Conservation (phyloP, 345 rosid genomes). For the Populus nigra region DNA sequence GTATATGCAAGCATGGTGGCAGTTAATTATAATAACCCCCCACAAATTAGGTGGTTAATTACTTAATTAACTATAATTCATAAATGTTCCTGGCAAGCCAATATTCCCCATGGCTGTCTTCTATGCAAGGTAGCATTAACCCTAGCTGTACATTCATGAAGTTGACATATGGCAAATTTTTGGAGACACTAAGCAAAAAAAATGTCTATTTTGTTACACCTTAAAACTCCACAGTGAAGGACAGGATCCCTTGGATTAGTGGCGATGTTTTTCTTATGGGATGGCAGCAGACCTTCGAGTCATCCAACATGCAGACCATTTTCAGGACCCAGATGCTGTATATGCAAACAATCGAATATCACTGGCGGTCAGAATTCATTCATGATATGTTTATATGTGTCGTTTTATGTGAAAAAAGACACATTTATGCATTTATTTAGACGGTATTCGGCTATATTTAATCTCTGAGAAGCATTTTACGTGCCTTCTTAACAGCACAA, state of each 20-base stretch:
- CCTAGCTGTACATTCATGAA: neutral
- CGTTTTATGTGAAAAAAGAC: too few species aligned
- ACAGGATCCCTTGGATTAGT: conserved; percentile 9
- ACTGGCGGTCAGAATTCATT: too few species aligned
- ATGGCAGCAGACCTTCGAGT: neutral
- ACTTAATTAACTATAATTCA: too few species aligned
- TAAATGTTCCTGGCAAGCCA: too few species aligned
- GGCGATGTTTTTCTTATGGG: neutral
- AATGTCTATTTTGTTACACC: neutral
- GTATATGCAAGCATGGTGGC: neutral
- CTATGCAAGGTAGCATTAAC: neutral
- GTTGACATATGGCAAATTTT: conserved; percentile 33
- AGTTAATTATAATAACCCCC: too few species aligned
- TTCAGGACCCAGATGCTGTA: neutral
- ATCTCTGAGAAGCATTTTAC: fast-evolving
- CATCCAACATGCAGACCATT: neutral
- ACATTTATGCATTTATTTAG: too few species aligned
- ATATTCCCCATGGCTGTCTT: too few species aligned
- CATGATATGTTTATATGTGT: too few species aligned
- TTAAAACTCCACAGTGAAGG: neutral
- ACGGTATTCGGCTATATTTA: too few species aligned
- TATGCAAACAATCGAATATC: too few species aligned
- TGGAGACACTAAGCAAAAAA: neutral
- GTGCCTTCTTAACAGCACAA: too few species aligned
- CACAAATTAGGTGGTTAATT: neutral